Conservation (phyloP, 352 stramenopile species). For the Phytopythium montanum region DNA sequence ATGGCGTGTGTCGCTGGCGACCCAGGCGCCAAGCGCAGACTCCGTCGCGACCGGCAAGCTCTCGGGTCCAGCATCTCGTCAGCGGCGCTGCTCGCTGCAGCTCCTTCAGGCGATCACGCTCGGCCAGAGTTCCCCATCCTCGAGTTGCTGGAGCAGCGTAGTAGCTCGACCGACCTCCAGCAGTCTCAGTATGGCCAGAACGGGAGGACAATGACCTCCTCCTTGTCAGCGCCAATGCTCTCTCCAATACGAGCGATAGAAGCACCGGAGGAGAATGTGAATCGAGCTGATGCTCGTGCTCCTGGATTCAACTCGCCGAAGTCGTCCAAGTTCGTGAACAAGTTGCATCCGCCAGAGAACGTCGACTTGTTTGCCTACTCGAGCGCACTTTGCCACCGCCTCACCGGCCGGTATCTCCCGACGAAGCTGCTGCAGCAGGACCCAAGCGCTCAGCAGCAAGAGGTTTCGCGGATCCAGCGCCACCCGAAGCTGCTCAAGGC, state of each 20-base stretch:
- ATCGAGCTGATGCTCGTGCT: not conserved
- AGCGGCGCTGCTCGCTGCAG: constrained; percentile 16
- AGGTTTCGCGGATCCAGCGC: constrained; percentile 51
- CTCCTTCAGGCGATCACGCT: constrained; percentile 2
- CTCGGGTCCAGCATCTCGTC: constrained; percentile 37
- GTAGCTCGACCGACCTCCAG: not conserved
- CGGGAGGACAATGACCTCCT: not conserved
- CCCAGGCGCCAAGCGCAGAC: not conserved
- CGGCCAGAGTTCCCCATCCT: constrained; percentile 26
- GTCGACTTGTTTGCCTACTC: constrained; percentile 66
- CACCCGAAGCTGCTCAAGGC: constrained; percentile 57
- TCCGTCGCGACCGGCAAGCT: constrained; percentile 8
- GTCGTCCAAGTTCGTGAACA: constrained; percentile 26
- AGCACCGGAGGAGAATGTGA: constrained; percentile 2
- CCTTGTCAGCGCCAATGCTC: not conserved
- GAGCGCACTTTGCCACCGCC: constrained; percentile 57
- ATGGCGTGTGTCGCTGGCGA: not conserved
- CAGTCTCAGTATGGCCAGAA: not conserved
- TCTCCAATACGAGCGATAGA: not conserved
- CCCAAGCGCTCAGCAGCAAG: constrained; percentile 38
- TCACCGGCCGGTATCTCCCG: constrained; percentile 61
- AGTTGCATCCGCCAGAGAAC: constrained; percentile 46
- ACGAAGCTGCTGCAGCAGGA: constrained; percentile 39
- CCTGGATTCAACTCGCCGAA: not conserved
- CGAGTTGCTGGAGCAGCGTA: constrained; percentile 17